These are phyloP conservation scores for Stachybotrys echinatus DNA, from an alignment of 2,329 filamentous ascomycete genomes.

Conservation along the genomic window DNA sequence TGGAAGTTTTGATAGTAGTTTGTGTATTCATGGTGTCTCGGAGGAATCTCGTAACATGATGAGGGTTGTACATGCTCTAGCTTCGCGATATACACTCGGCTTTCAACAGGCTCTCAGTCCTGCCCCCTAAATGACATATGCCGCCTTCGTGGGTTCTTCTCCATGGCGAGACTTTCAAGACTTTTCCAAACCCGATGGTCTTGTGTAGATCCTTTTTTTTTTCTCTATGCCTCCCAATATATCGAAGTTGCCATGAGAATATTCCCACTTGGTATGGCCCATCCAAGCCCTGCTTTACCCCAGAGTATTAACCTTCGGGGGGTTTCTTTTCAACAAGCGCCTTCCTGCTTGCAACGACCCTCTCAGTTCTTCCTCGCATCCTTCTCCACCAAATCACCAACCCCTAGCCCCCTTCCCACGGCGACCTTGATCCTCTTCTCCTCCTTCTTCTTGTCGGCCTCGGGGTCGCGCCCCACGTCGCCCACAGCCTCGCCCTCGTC, in stretches of 20 bases:
- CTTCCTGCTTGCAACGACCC: background rate
- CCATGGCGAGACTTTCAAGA: too few relatives aligned
- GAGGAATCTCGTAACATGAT: too few relatives aligned
- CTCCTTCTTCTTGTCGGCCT: conserved; percentile 32
- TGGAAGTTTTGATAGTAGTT: too few relatives aligned
- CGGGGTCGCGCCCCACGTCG: conserved; percentile 50
- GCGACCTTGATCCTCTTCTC: conserved; percentile 76
- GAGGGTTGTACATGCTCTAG: too few relatives aligned
- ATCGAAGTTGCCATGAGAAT: background rate
- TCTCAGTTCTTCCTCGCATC: conserved; percentile 43
- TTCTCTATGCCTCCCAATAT: background rate
- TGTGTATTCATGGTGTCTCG: too few relatives aligned
- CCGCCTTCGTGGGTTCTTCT: too few relatives aligned
- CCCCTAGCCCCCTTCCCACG: conserved; percentile 74
- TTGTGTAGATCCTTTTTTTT: background rate
- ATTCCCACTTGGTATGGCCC: background rate
- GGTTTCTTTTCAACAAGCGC: background rate
- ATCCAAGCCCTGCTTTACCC: too few relatives aligned
- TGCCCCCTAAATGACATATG: too few relatives aligned
- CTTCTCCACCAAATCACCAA: conserved; percentile 72
- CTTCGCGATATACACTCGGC: too few relatives aligned
- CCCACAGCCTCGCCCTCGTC: conserved; percentile 71
- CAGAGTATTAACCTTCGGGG: too few relatives aligned
- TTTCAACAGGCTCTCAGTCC: too few relatives aligned
- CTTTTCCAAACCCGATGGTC: background rate